Evolutionary conservation across 2,329 filamentous ascomycete species (phyloP), one percentile per base, ranked within the genome.

Genomic region (Trichophyton benhamiae): DNA sequence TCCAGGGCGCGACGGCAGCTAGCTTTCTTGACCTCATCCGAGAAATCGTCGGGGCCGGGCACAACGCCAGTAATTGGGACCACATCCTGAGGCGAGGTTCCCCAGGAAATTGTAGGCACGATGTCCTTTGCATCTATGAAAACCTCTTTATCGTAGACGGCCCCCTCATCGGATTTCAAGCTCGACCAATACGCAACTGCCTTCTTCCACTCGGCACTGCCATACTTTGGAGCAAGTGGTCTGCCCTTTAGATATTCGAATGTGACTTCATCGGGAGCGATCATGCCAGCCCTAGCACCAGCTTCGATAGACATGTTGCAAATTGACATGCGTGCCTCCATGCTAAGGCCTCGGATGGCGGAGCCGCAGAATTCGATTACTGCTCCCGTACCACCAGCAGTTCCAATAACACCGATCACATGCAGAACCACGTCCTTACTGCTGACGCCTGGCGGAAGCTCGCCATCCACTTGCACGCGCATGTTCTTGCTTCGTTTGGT

Each of bases 221-320:
- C 89, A 66, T 82, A 83, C 75, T 88, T 88, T 68, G 94, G 94
- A 15, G 92, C 91, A 67, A 99, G 79, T 44, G 94, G 94, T 65
- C 87, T 85, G 68, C 87, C 89, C 80, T 94, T 94, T 70, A 99
- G 87, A 73, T 97, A 99, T 67, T 95, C 89, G 68, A 96, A 96
- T 30, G 94, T 97, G 62, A 80, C 88, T 71, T 96, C 87, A 71
- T 99, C 94, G 3, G 94, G 94, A 8, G 94, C 94, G 63, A 99
- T 87, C 91, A 99, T 95, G 67, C 94, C 94, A 63, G 92, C 92
- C 77, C 94, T 84, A 57, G 94, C 94, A 76, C 94, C 94, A 67
- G 82, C 94, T 80, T 99, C 94, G 68, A 97, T 96, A 13, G 91
- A 91, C 94, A 97, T 97, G 80, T 99, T 99, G 80, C 94, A 97